Percentiles rank a stretch among this genome's conserved stretches.
These are phyloP conservation scores for Perkinsus marinus DNA, from an alignment of 169 alveolate species.

Conservation along the genomic window DNA sequence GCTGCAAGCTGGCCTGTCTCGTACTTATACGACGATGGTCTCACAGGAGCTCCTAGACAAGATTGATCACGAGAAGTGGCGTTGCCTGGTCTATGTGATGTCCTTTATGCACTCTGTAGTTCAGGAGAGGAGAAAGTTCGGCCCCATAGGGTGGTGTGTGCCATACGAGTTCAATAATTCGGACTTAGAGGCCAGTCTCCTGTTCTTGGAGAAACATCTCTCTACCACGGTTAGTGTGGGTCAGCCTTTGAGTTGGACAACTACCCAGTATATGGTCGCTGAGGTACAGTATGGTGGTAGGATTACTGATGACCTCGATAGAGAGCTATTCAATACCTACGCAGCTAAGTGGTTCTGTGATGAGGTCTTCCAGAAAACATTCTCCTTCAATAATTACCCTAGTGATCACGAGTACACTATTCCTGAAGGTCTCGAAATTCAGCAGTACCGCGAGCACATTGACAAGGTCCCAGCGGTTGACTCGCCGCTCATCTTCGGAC, in stretches of 20 bases:
- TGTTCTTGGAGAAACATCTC: constrained; percentile 79
- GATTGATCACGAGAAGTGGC: constrained; percentile 83
- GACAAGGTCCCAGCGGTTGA: constrained; percentile 74
- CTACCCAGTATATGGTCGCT: constrained; percentile 82
- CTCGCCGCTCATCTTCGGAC: constrained; percentile 75
- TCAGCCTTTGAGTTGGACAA: constrained; percentile 70
- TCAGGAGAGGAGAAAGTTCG: constrained; percentile 86
- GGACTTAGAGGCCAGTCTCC: constrained; percentile 85
- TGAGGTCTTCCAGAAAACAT: constrained; percentile 21
- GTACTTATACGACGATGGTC: constrained; percentile 78
- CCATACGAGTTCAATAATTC: constrained; percentile 90
- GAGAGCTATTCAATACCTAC: constrained; percentile 78
- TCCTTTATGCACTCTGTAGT: constrained; percentile 77
- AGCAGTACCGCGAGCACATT: constrained; percentile 65
- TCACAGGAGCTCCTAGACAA: constrained; percentile 77
- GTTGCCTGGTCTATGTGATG: constrained; percentile 70
- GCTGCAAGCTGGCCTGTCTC: constrained; percentile 79
- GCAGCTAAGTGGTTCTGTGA: constrained; percentile 60
- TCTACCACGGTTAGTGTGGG: constrained; percentile 58
- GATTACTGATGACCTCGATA: constrained; percentile 82
- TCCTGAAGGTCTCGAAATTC: constrained; percentile 70
- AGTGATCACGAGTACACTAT: constrained; percentile 58
- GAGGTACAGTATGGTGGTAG: constrained; percentile 93
- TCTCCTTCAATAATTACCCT: constrained; percentile 33
- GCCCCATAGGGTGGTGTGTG: constrained; percentile 90